These are phyloP conservation scores for Pseudogymnoascus sp. DNA, from an alignment of 2,329 filamentous ascomycete species.

Conservation along the genomic window DNA sequence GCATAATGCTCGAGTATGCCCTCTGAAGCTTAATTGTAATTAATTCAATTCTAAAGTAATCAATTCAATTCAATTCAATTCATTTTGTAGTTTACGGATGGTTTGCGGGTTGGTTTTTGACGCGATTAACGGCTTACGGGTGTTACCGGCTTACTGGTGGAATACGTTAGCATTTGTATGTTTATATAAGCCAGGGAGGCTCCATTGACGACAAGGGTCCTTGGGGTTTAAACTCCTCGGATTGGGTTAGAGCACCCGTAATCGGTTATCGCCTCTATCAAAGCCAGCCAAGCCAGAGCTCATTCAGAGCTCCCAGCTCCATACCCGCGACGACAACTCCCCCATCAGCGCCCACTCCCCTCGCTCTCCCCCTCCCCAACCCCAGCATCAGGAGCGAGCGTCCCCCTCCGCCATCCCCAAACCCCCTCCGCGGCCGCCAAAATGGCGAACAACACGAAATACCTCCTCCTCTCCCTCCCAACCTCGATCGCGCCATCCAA, in stretches of 20 bases:
- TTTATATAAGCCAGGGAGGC: not conserved
- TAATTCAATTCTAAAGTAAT: no score
- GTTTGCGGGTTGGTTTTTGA: no score
- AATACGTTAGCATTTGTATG: not conserved
- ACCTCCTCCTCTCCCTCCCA: slow-evolving; percentile 84
- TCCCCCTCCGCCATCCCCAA: not conserved
- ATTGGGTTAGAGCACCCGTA: slow-evolving; percentile 5
- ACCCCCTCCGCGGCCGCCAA: not conserved
- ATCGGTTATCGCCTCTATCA: slow-evolving; percentile 6
- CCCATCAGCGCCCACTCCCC: not conserved
- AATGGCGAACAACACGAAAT: slow-evolving; percentile 40
- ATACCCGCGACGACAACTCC: not conserved
- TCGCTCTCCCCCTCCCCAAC: not conserved
- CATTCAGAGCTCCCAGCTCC: slow-evolving; percentile 3
- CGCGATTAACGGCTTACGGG: no score
- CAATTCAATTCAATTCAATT: no score
- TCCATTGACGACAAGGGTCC: not conserved
- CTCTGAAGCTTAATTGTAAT: no score
- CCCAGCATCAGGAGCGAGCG: not conserved
- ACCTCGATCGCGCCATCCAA: slow-evolving; percentile 75
- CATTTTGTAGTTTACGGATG: no score
- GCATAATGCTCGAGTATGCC: no score
- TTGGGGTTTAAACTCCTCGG: not conserved
- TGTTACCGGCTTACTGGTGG: no score
- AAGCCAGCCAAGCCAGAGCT: slow-evolving; percentile 1